Evolutionary conservation across 2,329 filamentous ascomycete species (phyloP).

Genomic region (Amesomyces nigricolor): DNA sequence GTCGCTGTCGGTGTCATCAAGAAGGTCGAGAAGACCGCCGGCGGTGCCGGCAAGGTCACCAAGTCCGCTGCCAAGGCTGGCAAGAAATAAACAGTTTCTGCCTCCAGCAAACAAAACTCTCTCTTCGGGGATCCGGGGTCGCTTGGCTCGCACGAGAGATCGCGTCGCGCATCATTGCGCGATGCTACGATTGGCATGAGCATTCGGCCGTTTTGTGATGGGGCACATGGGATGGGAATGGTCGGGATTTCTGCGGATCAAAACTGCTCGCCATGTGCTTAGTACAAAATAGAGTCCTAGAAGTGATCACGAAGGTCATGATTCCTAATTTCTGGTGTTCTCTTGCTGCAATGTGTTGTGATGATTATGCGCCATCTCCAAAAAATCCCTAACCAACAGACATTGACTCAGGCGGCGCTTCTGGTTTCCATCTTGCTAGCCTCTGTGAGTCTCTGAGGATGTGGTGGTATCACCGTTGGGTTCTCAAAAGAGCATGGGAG

Average conservation of each 20-base stretch:
- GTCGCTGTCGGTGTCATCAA: conserved; percentile 96
- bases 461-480: neutral
- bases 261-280: conserved; percentile 32
- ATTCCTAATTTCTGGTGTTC: conserved; percentile 14
- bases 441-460: neutral
- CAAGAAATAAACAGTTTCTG: conserved; percentile 59
- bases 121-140: conserved; percentile 17
- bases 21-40: conserved; percentile 63
- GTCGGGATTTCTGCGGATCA: conserved; percentile 31
- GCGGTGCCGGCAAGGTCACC: conserved; percentile 59
- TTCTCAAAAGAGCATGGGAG: neutral
- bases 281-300: conserved; percentile 34
- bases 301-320: conserved; percentile 29
- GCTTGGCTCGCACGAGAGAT: conserved; percentile 20
- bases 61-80: conserved; percentile 67
- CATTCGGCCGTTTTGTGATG: conserved; percentile 29
- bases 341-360: neutral
- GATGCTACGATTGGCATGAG: conserved; percentile 27
- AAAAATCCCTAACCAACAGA: no score
- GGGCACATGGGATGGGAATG: conserved; percentile 30
- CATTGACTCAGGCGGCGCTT: no score
- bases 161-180: conserved; percentile 22
- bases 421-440: no score
- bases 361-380: neutral
- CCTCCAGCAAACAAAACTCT: conserved; percentile 18